Percentiles rank a stretch among this genome's conserved stretches.
These are phyloP conservation scores for Colletotrichum higginsianum DNA, from an alignment of 2,329 filamentous ascomycete genomes.

Conservation along the genomic window DNA sequence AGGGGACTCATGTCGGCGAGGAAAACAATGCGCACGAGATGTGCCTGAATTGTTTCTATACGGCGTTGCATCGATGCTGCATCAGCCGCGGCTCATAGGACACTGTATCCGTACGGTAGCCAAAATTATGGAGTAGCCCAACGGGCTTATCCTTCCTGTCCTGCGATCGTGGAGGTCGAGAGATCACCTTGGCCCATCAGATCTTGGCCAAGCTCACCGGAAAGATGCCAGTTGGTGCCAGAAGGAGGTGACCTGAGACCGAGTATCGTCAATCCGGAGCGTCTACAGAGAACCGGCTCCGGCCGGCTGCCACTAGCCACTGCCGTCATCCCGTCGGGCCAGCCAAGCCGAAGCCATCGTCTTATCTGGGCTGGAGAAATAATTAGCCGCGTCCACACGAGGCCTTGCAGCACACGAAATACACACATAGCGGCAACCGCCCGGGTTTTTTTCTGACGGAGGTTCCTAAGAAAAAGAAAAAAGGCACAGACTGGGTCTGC, in stretches of 20 bases:
- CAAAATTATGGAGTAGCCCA: neutral
- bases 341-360: conserved; percentile 9
- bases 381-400: conserved; percentile 6
- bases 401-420: neutral
- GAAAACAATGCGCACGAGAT: neutral
- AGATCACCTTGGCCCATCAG: neutral
- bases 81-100: conserved; percentile 7
- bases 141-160: neutral
- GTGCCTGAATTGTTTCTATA: neutral
- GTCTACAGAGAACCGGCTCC: neutral
- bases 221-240: neutral
- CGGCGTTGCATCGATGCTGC: conserved; percentile 7
- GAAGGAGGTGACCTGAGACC: neutral
- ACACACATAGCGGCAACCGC: neutral
- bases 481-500: conserved; percentile 18
- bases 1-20: neutral
- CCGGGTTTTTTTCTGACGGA: neutral
- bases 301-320: neutral
- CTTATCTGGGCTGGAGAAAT: neutral
- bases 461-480: neutral
- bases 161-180: neutral
- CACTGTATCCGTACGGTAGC: too few species aligned
- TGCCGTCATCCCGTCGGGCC: conserved; percentile 5
- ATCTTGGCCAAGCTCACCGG: neutral
- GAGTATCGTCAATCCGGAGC: neutral